Percentiles rank a stretch among this genome's conserved stretches.
phyloP scores from a whole-genome alignment of 495 filamentous ascomycete species.

The Hypoxylon intermedium region DNA sequence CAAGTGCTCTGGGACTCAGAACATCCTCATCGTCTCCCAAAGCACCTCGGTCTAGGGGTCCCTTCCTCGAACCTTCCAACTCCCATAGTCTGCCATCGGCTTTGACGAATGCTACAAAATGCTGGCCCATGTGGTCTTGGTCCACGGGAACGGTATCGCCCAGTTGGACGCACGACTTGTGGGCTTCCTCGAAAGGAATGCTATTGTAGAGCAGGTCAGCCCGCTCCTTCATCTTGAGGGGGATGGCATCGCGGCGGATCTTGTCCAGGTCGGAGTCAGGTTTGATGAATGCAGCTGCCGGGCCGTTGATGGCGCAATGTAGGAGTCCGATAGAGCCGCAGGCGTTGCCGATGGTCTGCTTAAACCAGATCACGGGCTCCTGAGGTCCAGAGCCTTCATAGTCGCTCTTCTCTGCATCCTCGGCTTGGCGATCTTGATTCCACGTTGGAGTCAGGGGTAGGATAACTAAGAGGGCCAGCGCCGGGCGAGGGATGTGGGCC shows the following conservation, averaged over 20 bases:
- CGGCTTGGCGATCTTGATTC: conserved; percentile 61
- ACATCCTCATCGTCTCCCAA: conserved; percentile 71
- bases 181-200: conserved; percentile 70
- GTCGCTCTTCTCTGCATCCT: conserved; percentile 57
- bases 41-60: conserved; percentile 73
- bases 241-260: conserved; percentile 52
- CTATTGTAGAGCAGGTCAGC: conserved; percentile 77
- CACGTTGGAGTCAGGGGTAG: conserved; percentile 71
- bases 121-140: conserved; percentile 59
- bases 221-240: conserved; percentile 59
- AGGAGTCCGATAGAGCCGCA: conserved; percentile 79
- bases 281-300: conserved; percentile 58
- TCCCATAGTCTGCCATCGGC: conserved; percentile 77
- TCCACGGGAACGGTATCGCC: conserved; percentile 68
- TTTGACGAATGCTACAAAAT: conserved; percentile 82
- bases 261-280: conserved; percentile 50
- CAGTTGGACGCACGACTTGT: conserved; percentile 67
- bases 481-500: conserved; percentile 75
- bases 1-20: conserved; percentile 68
- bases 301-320: conserved; percentile 57
- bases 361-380: conserved; percentile 71
- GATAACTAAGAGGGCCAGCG: conserved; percentile 77
- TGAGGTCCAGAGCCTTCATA: conserved; percentile 41
- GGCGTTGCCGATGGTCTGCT: conserved; percentile 80
- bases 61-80: conserved; percentile 74